phyloP scores from a whole-genome alignment of 2,329 filamentous ascomycete species.

The Aurifilum marmelostoma region DNA sequence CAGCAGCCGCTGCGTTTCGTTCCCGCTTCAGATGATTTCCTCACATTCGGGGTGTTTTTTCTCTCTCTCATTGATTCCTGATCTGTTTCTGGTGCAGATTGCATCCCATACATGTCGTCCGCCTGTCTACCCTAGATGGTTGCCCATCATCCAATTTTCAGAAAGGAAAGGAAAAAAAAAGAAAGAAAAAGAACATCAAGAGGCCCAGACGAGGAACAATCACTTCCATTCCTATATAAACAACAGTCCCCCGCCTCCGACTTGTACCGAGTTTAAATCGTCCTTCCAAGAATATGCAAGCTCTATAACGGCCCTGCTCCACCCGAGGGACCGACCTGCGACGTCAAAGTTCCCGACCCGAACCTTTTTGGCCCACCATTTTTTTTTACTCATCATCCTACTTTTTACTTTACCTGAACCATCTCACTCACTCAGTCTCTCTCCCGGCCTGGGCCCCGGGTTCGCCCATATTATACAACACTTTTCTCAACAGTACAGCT shows the following conservation, averaged over 20 bases:
- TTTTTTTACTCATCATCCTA: constrained; percentile 10
- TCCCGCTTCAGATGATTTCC: constrained; percentile 17
- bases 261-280: background rate
- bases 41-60: background rate
- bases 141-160: background rate
- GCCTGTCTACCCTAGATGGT: background rate
- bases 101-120: background rate
- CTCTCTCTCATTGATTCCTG: background rate
- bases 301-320: constrained; percentile 28
- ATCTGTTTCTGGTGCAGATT: background rate
- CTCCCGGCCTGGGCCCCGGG: background rate
- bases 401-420: background rate
- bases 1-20: constrained; percentile 19
- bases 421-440: background rate
- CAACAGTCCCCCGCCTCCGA: background rate
- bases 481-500: background rate
- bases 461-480: background rate
- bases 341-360: constrained; percentile 25
- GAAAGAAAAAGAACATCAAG: too few relatives aligned
- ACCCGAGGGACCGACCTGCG: constrained; percentile 25
- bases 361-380: constrained; percentile 17
- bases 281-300: constrained; percentile 24
- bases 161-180: background rate
- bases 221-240: background rate
- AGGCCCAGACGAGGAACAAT: background rate